Evolutionary conservation across 2,329 filamentous ascomycete species (phyloP), one percentile per base, ranked within the genome.

Genomic region (Aspergillus puulaauensis): DNA sequence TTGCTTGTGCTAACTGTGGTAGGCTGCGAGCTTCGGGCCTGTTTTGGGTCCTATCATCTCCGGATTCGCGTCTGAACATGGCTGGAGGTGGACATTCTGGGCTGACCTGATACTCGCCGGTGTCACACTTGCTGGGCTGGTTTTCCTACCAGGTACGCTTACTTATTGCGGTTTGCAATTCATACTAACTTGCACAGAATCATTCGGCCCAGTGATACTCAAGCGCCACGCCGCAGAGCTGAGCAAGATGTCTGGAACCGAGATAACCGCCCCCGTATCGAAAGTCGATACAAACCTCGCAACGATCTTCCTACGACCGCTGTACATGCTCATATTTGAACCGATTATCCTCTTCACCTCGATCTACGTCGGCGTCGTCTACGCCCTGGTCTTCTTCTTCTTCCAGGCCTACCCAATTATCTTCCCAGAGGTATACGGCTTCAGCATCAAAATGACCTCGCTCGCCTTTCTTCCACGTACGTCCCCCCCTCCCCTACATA

Each of bases 391-490:
- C 61, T 87, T 86, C 79, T 90, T 93, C 75, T 91, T 86, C 68
- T 91, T 93, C 65, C 86, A 91, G 70, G 87, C 88, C 2, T 93
- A 88, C 70, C 86, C 86, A 1, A 80, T 87, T 59, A 88, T 91
- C 61, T 93, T 90, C 71, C 77, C 82, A 57, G 79, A 74, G 23
- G 79, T 86, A 4, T 91, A 91, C 70, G 76, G 77, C 31, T 83
- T 91, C 59, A 83, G 80, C 3, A 79, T 86, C 0, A 87, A 89
- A 19, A 78, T 85, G 27, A 83, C 85, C 33, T 89, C 89, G 1
- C 79, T 92, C 2, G 79, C 85, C 4, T 91, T 90, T 73, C 77
- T 92, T 6, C 83, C 88, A 31, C 86, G 73, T 75, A 68, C 21
- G 64, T n/a, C 2, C 51, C 6, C n/a, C n/a, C n/a, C 6, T 3